These are phyloP conservation scores for Lichtheimia corymbifera DNA, from an alignment of 371 early-diverging fungal species.

Conservation along the genomic window DNA sequence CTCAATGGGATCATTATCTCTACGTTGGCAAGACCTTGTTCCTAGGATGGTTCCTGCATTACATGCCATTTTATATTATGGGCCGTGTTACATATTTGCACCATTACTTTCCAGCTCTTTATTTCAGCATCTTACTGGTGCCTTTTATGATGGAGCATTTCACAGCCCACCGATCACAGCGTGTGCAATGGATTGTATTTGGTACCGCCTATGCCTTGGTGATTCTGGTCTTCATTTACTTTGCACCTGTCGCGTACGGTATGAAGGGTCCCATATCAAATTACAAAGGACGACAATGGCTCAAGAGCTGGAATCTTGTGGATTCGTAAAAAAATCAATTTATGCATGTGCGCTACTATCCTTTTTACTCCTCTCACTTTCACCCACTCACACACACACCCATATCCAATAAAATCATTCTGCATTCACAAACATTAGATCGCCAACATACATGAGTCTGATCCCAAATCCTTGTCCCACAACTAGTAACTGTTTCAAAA, in stretches of 20 bases:
- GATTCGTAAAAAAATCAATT: constrained; percentile 8
- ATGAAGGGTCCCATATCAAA: constrained; percentile 73
- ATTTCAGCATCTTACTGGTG: constrained; percentile 86
- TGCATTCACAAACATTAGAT: no score
- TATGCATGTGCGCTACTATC: no score
- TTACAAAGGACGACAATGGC: constrained; percentile 52
- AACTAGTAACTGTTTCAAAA: no score
- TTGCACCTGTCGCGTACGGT: constrained; percentile 88
- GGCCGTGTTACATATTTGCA: constrained; percentile 97
- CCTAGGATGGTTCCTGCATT: constrained; percentile 96
- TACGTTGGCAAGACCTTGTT: constrained; percentile 71
- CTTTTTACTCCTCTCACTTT: no score
- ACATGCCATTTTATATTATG: constrained; percentile 97
- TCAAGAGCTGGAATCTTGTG: constrained; percentile 57
- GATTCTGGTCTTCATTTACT: constrained; percentile 66
- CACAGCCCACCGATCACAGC: constrained; percentile 21
- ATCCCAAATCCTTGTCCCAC: no score
- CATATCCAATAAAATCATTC: no score
- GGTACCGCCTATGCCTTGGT: constrained; percentile 50
- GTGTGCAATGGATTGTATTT: constrained; percentile 42
- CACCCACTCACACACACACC: no score
- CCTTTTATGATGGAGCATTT: constrained; percentile 78
- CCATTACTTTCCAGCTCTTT: constrained; percentile 98
- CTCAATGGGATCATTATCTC: constrained; percentile 75
- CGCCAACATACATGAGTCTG: no score